Percentiles rank a stretch among this genome's conserved stretches.
Conservation (phyloP, 139 green algal genomes). For the Limnomonas spitsbergensis region DNA sequence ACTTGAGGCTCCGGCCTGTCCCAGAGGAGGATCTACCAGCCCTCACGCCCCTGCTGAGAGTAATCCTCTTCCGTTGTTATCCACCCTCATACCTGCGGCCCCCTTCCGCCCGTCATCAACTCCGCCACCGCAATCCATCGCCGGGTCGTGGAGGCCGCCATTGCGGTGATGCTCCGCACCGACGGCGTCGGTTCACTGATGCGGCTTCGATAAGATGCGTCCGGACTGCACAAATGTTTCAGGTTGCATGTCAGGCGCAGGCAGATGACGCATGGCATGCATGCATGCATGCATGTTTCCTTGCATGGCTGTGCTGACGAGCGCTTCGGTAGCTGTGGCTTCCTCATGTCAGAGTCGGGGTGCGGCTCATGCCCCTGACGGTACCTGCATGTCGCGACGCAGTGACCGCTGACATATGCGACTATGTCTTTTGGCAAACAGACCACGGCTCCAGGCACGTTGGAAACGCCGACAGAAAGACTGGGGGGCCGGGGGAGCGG, state of each 20-base stretch:
- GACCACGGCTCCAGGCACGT: neutral
- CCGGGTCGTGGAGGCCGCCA: slow-evolving; percentile 15
- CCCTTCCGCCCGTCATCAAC: slow-evolving; percentile 18
- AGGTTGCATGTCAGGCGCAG: too few species aligned
- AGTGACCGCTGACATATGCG: slow-evolving; percentile 6
- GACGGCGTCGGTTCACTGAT: slow-evolving; percentile 20
- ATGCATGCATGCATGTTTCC: slow-evolving; percentile 4
- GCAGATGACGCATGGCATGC: too few species aligned
- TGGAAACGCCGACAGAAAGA: slow-evolving; percentile 2
- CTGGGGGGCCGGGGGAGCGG: too few species aligned
- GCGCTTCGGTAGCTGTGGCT: too few species aligned
- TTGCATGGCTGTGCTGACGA: too few species aligned
- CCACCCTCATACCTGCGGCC: slow-evolving; percentile 39
- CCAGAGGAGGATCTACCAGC: neutral
- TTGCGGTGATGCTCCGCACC: slow-evolving; percentile 30
- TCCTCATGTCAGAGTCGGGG: too few species aligned
- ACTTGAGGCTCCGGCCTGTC: too few species aligned
- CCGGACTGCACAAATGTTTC: neutral
- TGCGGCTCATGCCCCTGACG: too few species aligned
- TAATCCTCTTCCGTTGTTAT: neutral
- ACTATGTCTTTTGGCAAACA: neutral
- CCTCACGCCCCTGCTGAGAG: neutral
- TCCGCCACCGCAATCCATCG: slow-evolving; percentile 34
- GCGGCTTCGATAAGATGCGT: neutral
- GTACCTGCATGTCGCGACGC: slow-evolving; percentile 10